Evolutionary conservation across 805 yeast species (phyloP), one percentile per base, ranked within the genome.

Genomic region (Lipomyces oligophaga): DNA sequence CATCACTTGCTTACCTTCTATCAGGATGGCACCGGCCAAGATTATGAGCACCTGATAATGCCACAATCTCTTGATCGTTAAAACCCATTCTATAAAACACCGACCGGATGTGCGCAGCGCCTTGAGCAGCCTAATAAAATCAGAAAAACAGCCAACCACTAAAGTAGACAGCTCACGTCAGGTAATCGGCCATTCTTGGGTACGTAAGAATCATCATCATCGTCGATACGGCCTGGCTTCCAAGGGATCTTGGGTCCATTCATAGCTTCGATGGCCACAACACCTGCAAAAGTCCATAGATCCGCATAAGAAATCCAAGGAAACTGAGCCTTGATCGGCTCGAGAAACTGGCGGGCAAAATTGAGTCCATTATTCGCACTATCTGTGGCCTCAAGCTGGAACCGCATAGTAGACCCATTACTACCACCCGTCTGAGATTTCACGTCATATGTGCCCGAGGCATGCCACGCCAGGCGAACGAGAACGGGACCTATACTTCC

Each of bases 381-480:
- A 55, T 79, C 83, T 36, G 63, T 60, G 36, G 71, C 69, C 60
- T 80, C 85, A 45, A 72, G 64, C 24, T 64, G 63, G 62, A 61
- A 73, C 57, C 74, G 70, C 79, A 77, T 75, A 19, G 81, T 76
- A 38, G 78, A 72, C 19, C 78, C 80, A 59, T 68, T 75, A 28
- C 80, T 73, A 5, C 81, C 80, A 13, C 73, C 73, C 0, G 80
- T 63, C 34, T 74, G 70, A 15, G 70, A 67, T 11, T 65, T 63
- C 54, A 69, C 69, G 59, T 85, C 86, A 64, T 73, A 87, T 15
- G 93, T 84, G 19, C 94, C 95, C 45, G 85, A 76, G 26, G 82
- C 77, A 63, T 86, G 95, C 95, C 95, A 86, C 20, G 95, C 83
- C 41, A 85, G 72, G 58, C 95, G 77, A 16, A 86, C 79, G 32